These are phyloP conservation scores for Babesia sp. DNA, from an alignment of 169 alveolate genomes.

Conservation along the genomic window DNA sequence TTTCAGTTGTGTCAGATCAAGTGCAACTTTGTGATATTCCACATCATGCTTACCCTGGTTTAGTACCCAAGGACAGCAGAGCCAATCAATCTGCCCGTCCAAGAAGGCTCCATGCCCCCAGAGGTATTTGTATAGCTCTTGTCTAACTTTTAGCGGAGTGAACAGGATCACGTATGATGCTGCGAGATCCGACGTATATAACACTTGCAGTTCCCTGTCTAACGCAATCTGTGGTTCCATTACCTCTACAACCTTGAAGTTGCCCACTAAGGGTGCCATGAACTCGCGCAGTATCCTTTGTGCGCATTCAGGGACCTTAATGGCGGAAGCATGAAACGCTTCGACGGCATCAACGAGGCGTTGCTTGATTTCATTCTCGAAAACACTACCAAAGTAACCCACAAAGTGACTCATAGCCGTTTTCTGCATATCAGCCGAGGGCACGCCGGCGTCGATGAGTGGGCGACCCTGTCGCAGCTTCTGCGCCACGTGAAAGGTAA, in stretches of 20 bases:
- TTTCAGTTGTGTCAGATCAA: slow-evolving; percentile 20
- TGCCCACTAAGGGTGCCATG: slow-evolving; percentile 22
- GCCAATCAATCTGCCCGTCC: slow-evolving; percentile 51
- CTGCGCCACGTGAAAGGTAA: slow-evolving; percentile 65
- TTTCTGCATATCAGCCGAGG: slow-evolving; percentile 49
- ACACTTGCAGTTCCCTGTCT: slow-evolving; percentile 37
- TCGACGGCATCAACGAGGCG: slow-evolving; percentile 18
- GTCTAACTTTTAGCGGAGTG: slow-evolving; percentile 29
- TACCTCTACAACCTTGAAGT: slow-evolving; percentile 21
- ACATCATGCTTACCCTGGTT: slow-evolving; percentile 51
- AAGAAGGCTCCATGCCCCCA: slow-evolving; percentile 55
- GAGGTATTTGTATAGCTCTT: slow-evolving; percentile 41
- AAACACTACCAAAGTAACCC: slow-evolving; percentile 34
- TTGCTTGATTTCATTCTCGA: slow-evolving; percentile 9
- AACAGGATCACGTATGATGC: slow-evolving; percentile 59
- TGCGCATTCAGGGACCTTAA: slow-evolving; percentile 34
- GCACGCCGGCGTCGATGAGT: slow-evolving; percentile 41
- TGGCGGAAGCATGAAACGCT: slow-evolving; percentile 1
- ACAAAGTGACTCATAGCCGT: slow-evolving; percentile 51
- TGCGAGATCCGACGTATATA: slow-evolving; percentile 58
- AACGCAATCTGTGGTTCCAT: slow-evolving; percentile 40
- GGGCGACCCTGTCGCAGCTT: slow-evolving; percentile 60
- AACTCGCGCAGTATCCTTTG: slow-evolving; percentile 32
- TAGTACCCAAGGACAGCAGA: slow-evolving; percentile 65
- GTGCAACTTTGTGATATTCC: slow-evolving; percentile 27